Base-by-base conservation (phyloP, 768 basidiomycete genomes). In the Pleurotus giganteus region DNA sequence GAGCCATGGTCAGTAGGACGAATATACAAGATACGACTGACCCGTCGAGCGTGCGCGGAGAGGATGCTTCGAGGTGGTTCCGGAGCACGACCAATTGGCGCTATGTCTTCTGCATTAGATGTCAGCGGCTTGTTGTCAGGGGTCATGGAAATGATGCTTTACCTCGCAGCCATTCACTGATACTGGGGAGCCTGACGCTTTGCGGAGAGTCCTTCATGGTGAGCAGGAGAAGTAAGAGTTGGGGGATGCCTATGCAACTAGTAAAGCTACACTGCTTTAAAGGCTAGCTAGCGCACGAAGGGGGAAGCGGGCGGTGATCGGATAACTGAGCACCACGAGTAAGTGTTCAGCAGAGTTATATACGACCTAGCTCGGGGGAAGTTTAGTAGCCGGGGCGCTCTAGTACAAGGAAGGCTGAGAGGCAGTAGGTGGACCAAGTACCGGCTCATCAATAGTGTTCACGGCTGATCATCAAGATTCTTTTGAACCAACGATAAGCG, bases 221-320 rank as follows among this genome's bases (percentile, higher is more conserved):
- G 21, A 32, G n/a, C 11, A 15, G 8, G 27, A 29, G 46, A n/a
- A 47, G 46, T 8, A 28, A 24, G 12, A 23, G 21, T 19, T 7
- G 23, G n/a, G 34, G 29, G 27, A 19, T 31, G 27, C 26, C 23
- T 8, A 4, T 26, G 5, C 23, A 24, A 45, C 44, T 24, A 17
- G 44, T 17, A 27, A 26, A 24, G 44, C 19, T 41, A 17, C 13
- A 7, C 15, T 15, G 39, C 19, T 23, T 27, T 23, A 24, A 45
- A 5, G 19, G 19, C 44, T 11, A 27, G 24, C n/a, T n/a, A n/a
- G 17, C 7, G 39, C 12, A 24, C 27, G 44, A 7, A 45, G 21
- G 27, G 44, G 44, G 27, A 28, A 28, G 34, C 34, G 49, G 49
- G 44, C 44, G 49, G 49, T 51, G 49, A 51, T 51, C 49, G 49